Evolutionary conservation across 2,329 filamentous ascomycete genomes (phyloP), one percentile per base, ranked within the genome.

Genomic region (Ascochyta lentis): DNA sequence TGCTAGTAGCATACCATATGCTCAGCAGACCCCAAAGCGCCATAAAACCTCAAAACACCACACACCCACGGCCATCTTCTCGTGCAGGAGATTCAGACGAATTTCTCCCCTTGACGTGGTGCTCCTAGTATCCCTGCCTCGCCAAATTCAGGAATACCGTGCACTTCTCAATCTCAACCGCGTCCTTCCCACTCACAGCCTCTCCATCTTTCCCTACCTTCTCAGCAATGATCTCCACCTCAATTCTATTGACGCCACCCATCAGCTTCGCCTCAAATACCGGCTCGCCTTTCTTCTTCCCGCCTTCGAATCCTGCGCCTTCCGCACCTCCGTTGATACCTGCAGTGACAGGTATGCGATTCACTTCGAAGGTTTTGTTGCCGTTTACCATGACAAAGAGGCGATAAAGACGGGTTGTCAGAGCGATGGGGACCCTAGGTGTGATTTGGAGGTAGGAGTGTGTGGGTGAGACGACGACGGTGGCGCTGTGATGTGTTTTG

Each of bases 91-190:
- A 13, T 3, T 19, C 19, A 4, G 3, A 38, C 6, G 37, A 0
- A 16, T 16, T n/a, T 2, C n/a, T n/a, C n/a, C 22, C 26, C 13
- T 41, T 41, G 3, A 33, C 49, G 10, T 42, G 48, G 40, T 19
- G 47, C 37, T 15, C 26, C 56, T 68, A 68, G 29, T 64, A 64
- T 40, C 62, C 63, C 34, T 63, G 54, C 45, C 70, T 83, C 73
- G 86, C 76, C 65, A 96, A 76, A 74, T 95, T 89, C 58, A 89
- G 84, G 76, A 90, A 90, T 26, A 95, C 81, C 1, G 86, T 91
- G 54, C 92, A 83, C 65, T 89, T 89, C 78, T 97, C 92, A 59
- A 93, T 79, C 71, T 95, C 91, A 33, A 89, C 84, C 59, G 88
- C 85, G 9, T 86, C 75, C 52, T 68, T 74, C 24, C 47, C 39